Evolutionary conservation across 2,329 filamentous ascomycete species (phyloP), one percentile per base, ranked within the genome.

Genomic region (Paecilomyces sp.): DNA sequence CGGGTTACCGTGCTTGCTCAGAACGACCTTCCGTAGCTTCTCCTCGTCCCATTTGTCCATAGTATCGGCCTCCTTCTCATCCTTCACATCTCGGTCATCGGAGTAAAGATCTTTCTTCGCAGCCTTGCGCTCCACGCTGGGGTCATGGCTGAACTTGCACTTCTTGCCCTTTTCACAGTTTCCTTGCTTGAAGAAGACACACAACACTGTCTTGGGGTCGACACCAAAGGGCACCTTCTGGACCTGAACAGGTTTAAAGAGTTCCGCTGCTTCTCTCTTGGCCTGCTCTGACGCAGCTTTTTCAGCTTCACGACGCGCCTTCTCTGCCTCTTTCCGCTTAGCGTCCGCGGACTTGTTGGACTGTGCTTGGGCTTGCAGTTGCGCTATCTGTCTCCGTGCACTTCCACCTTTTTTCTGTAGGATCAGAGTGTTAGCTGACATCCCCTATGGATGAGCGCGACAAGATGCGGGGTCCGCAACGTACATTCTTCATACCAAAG

Each of bases 31-130:
- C 68, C 90, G 85, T 69, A 99, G 79, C 78, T 97, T 96, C 74
- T 95, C 93, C 75, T 99, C 95, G 72, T 97, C 93, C 94, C 94
- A 99, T 71, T 96, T 89, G 34, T 91, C 92, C 75, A 95, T 97
- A 2, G 90, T 94, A 77, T 99, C 94, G 67, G 85, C 84, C 80
- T 94, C 92, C 81, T 94, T 95, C 56, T 77, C 77, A 58, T 85
- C 84, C 64, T 85, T 85, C 58, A 85, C 83, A 59, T 86, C 86
- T 70, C 93, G 83, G 47, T 83, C 88, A 73, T 99, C 94, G 60
- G 88, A 88, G 77, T 99, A 99, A 64, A 99, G 75, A 74, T 91
- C 91, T 79, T 83, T 92, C 85, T 99, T 99, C 72, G 92, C 89
- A 7, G 88, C 87, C 83, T 96, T 97, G 66, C 94, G 87, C 78